These are phyloP conservation scores for Alternaria novae-zelandiae DNA, from an alignment of 2,329 filamentous ascomycete genomes.

Conservation along the genomic window DNA sequence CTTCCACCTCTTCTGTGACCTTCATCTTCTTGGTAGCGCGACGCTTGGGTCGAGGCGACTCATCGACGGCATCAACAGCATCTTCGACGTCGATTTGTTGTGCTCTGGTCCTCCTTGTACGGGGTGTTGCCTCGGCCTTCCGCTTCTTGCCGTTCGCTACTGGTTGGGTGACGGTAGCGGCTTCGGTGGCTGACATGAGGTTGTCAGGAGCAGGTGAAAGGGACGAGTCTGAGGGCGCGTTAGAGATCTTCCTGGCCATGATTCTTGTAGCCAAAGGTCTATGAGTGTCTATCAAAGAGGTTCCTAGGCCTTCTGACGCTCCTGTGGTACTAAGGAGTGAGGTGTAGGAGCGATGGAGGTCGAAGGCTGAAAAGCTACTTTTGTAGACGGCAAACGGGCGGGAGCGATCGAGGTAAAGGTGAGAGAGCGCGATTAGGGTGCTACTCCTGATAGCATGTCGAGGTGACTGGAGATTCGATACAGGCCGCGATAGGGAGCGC, in stretches of 20 bases:
- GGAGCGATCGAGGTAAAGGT: conserved; percentile 5
- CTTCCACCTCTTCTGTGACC: conserved; percentile 23
- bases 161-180: conserved; percentile 9
- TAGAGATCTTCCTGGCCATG: conserved; percentile 27
- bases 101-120: conserved; percentile 15
- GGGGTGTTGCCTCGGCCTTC: conserved; percentile 30
- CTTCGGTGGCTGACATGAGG: conserved; percentile 3
- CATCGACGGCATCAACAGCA: background rate
- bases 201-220: conserved; percentile 31
- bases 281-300: background rate
- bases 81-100: conserved; percentile 6
- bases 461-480: background rate
- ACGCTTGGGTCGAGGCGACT: conserved; percentile 20
- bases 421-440: conserved; percentile 4
- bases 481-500: background rate
- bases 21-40: conserved; percentile 24
- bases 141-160: conserved; percentile 30
- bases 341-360: conserved; percentile 3
- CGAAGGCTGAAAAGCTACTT: background rate
- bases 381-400: background rate
- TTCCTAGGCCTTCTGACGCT: background rate
- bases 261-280: background rate
- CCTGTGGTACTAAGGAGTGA: background rate
- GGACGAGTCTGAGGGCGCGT: conserved; percentile 27
- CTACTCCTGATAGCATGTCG: background rate